Conservation (phyloP, 495 filamentous ascomycete species). For the Tuber magnatum region DNA sequence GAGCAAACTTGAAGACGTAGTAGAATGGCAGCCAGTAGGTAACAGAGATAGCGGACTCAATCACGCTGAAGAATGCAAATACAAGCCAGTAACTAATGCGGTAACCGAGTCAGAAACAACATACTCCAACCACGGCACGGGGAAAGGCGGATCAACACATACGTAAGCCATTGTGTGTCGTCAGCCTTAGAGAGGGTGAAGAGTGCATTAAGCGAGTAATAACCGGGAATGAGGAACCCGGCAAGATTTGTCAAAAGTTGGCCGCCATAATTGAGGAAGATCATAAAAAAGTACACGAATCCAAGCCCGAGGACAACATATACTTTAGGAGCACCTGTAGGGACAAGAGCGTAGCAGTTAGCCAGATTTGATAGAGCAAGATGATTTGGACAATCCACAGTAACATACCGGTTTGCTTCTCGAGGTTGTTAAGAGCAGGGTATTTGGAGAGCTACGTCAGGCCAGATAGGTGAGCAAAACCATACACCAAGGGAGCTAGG, state of each 20-base stretch:
- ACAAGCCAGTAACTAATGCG: constrained; percentile 76
- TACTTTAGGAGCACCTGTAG: constrained; percentile 69
- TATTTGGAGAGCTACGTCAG: constrained; percentile 81
- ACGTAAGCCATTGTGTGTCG: constrained; percentile 83
- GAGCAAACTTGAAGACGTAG: constrained; percentile 98
- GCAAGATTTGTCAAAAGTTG: constrained; percentile 95
- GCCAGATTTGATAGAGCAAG: neutral
- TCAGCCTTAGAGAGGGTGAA: constrained; percentile 75
- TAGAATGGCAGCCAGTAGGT: constrained; percentile 99
- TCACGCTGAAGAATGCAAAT: constrained; percentile 81
- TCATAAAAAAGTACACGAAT: constrained; percentile 89
- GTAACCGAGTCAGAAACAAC: constrained; percentile 36
- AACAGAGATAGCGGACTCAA: constrained; percentile 87
- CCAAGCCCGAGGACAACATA: constrained; percentile 82
- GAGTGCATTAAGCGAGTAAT: constrained; percentile 87
- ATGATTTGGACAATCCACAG: neutral
- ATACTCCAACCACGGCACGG: constrained; percentile 8
- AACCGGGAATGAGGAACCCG: constrained; percentile 86
- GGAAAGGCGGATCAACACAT: constrained; percentile 31
- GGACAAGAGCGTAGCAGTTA: neutral
- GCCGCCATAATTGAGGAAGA: constrained; percentile 98
- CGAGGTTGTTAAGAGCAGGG: constrained; percentile 86
- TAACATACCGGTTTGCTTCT: constrained; percentile 70
- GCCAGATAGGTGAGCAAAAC: constrained; percentile 30
- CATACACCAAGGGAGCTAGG: constrained; percentile 7